phyloP scores from a whole-genome alignment of 2,329 filamentous ascomycete species.

The Basipetospora chlamydospora region DNA sequence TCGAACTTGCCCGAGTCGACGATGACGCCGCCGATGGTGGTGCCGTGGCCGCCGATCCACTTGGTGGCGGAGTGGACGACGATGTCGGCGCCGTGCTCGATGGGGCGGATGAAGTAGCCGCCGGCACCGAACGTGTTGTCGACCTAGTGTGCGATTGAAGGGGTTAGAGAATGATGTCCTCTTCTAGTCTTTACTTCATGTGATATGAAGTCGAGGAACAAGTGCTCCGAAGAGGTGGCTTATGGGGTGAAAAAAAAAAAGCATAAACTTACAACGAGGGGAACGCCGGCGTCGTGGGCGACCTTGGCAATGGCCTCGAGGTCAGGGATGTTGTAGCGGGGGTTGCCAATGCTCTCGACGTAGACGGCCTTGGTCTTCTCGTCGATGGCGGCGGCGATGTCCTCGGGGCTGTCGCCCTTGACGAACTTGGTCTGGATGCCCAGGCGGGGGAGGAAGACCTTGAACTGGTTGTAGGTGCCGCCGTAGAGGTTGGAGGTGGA shows the following conservation, averaged over 20 bases:
- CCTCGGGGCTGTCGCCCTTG: constrained; percentile 61
- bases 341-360: constrained; percentile 86
- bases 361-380: constrained; percentile 89
- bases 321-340: constrained; percentile 83
- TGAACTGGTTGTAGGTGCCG: constrained; percentile 95
- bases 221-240: too few species aligned
- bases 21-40: constrained; percentile 75
- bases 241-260: too few species aligned
- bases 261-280: constrained; percentile 37
- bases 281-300: constrained; percentile 54
- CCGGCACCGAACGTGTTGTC: constrained; percentile 95
- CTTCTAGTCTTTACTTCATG: too few species aligned
- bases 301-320: constrained; percentile 74
- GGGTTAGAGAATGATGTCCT: background rate
- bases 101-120: constrained; percentile 74
- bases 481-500: constrained; percentile 85
- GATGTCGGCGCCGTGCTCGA: constrained; percentile 84
- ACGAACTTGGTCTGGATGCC: constrained; percentile 85
- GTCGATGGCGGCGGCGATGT: constrained; percentile 72
- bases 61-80: constrained; percentile 91
- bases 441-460: constrained; percentile 74
- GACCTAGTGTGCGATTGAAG: constrained; percentile 31
- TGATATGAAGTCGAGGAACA: too few species aligned
- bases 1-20: constrained; percentile 86
- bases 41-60: constrained; percentile 94